phyloP scores from a whole-genome alignment of 2,329 filamentous ascomycete species.

The Ascocoryne sarcoides region DNA sequence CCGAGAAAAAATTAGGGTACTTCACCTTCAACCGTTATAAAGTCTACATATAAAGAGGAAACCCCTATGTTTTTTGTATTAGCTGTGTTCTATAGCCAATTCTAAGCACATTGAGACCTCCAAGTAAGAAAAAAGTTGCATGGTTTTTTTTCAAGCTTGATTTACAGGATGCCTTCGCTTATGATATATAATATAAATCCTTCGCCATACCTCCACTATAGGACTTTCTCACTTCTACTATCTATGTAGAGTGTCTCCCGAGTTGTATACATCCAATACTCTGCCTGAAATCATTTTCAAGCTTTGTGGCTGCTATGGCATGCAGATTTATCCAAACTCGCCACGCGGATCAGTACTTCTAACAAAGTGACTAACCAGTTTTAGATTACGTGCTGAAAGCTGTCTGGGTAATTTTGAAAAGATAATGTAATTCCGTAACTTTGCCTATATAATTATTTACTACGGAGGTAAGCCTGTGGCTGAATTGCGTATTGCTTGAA shows the following conservation, averaged over 20 bases:
- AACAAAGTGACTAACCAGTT: conserved; percentile 1
- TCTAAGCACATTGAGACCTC: conserved; percentile 9
- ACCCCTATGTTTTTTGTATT: conserved; percentile 5
- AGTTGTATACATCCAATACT: conserved; percentile 4
- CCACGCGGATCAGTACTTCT: conserved; percentile 6
- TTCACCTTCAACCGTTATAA: conserved; percentile 6
- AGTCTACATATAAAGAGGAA: conserved; percentile 4
- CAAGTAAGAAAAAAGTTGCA: conserved; percentile 1
- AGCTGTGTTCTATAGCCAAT: conserved; percentile 7
- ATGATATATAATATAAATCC: conserved; percentile 5
- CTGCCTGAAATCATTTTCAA: conserved; percentile 9
- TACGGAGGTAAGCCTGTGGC: no score
- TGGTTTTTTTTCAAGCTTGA: conserved; percentile 5
- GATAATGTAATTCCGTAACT: neutral
- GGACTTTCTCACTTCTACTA: conserved; percentile 1
- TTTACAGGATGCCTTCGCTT: conserved; percentile 7
- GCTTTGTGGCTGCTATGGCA: conserved; percentile 7
- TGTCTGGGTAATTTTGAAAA: conserved; percentile 3
- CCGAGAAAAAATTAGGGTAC: conserved; percentile 6
- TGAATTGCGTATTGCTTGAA: no score
- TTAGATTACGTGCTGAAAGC: conserved; percentile 4
- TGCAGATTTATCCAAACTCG: conserved; percentile 5
- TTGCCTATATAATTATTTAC: conserved; percentile 4
- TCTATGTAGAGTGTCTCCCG: conserved; percentile 1
- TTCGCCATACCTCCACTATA: conserved; percentile 2